Evolutionary conservation across 2,329 filamentous ascomycete genomes (phyloP).

Genomic region (Lachnellula hyalina): DNA sequence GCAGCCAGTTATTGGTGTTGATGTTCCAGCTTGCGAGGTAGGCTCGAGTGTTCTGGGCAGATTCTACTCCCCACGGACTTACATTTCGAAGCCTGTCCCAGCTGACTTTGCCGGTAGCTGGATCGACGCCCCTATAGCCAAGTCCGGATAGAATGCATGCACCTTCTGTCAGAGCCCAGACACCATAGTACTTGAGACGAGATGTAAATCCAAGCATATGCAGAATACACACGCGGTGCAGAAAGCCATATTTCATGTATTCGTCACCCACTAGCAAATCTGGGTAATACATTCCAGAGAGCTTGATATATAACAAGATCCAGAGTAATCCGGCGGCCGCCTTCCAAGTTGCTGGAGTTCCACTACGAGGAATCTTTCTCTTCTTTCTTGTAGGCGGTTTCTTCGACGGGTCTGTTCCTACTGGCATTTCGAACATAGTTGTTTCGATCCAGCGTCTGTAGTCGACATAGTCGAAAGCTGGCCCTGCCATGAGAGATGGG

Average conservation of each 20-base stretch:
- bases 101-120: conserved; percentile 73
- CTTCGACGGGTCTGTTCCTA: conserved; percentile 76
- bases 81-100: conserved; percentile 93
- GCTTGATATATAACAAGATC: conserved; percentile 72
- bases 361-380: conserved; percentile 87
- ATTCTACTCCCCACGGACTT: conserved; percentile 76
- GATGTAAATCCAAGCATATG: conserved; percentile 79
- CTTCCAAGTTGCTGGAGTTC: conserved; percentile 77
- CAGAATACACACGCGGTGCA: conserved; percentile 69
- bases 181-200: conserved; percentile 92
- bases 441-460: conserved; percentile 91
- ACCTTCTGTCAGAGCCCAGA: conserved; percentile 90
- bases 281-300: conserved; percentile 62
- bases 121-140: conserved; percentile 90
- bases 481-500: conserved; percentile 81
- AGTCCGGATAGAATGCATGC: conserved; percentile 90
- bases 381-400: conserved; percentile 82
- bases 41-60: conserved; percentile 86
- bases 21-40: conserved; percentile 97
- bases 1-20: conserved; percentile 95
- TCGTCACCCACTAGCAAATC: conserved; percentile 58
- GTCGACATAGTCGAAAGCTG: conserved; percentile 90
- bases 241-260: conserved; percentile 63
- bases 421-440: conserved; percentile 84
- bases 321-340: conserved; percentile 67